Percentiles rank a stretch among this genome's conserved stretches.
Conservation (phyloP, 2,329 filamentous ascomycete genomes). For the Tolypocladium capitatum region DNA sequence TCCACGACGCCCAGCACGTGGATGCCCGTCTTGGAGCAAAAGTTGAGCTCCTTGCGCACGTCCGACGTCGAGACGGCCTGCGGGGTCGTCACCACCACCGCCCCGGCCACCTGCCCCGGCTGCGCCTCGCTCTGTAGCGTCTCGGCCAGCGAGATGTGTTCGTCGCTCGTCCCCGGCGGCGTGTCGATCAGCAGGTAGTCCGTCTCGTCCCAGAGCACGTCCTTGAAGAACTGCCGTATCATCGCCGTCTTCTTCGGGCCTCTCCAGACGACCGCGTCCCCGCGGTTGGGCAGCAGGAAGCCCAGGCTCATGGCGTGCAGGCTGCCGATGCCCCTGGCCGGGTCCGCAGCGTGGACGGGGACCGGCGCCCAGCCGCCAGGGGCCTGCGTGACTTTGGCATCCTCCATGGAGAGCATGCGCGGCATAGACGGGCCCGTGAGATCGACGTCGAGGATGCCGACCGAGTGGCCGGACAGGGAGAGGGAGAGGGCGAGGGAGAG, state of each 20-base stretch:
- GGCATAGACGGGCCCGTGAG: conserved; percentile 94
- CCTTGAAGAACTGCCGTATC: conserved; percentile 89
- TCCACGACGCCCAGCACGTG: conserved; percentile 79
- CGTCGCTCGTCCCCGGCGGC: conserved; percentile 88
- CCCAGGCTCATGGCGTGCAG: conserved; percentile 84
- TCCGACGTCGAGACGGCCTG: conserved; percentile 90
- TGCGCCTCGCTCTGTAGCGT: conserved; percentile 55
- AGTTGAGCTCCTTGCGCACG: conserved; percentile 89
- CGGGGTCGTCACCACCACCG: conserved; percentile 90
- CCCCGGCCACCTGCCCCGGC: conserved; percentile 63
- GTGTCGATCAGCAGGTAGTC: conserved; percentile 94
- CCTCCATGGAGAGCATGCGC: conserved; percentile 81
- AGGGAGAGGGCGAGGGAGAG: conserved; percentile 89
- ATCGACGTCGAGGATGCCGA: conserved; percentile 92
- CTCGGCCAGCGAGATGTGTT: conserved; percentile 91
- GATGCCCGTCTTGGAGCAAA: conserved; percentile 74
- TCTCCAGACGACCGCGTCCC: conserved; percentile 92
- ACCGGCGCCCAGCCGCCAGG: conserved; percentile 90
- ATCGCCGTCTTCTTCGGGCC: conserved; percentile 98
- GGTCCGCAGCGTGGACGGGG: conserved; percentile 54
- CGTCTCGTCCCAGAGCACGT: conserved; percentile 77
- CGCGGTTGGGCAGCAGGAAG: conserved; percentile 70
- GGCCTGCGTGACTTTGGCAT: conserved; percentile 79
- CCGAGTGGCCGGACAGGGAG: conserved; percentile 70
- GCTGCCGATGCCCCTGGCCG: conserved; percentile 40